Base-by-base conservation (phyloP, 768 basidiomycete species). In the Phylloporus arenicola region DNA sequence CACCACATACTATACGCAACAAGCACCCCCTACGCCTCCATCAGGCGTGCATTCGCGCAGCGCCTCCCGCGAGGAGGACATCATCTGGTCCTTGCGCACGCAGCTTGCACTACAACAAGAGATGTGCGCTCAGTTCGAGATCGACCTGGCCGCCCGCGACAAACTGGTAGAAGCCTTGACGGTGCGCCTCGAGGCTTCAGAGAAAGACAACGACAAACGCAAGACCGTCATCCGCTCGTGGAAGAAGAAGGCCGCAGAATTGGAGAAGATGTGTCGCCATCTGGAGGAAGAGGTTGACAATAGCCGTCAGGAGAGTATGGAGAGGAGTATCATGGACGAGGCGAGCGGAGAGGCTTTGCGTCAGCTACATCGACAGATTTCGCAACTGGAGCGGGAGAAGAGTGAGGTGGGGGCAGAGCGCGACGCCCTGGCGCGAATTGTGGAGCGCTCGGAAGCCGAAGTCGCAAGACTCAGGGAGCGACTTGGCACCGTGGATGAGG, bases 241-340 rank as follows among this genome's bases (percentile, higher is more conserved):
- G 83, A 86, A 83, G 72, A 86, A 86, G 72, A 87, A 86, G 56
- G 83, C 89, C 3, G 73, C 74, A 47, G 86, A 89, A 55, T 70
- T 92, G 42, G 87, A 91, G 68, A 77, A 73, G 54, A 72, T 79
- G 52, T 83, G 83, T 46, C 75, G 81, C 14, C 69, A 73, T 49
- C 73, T 86, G 27, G 87, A 95, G 71, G 92, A 94, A 62, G 88
- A 94, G 62, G 87, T 94, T 25, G 94, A 97, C 53, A 75, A 80
- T 7, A 86, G 86, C 38, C 76, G 92, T 35, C 83, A 88, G 57
- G 88, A 89, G 60, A 88, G 84, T 59, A 72, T 91, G 66, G 86
- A 88, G 52, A 72, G 84, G 17, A 88, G 90, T 54, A 70, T 94
- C 35, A 93, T 95, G 76, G 87, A 88, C 59, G 85, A 84, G 56